Percentiles rank a stretch among this genome's conserved stretches.
phyloP scores from a whole-genome alignment of 176 grass and related monocot species.

The Juncus effusus region DNA sequence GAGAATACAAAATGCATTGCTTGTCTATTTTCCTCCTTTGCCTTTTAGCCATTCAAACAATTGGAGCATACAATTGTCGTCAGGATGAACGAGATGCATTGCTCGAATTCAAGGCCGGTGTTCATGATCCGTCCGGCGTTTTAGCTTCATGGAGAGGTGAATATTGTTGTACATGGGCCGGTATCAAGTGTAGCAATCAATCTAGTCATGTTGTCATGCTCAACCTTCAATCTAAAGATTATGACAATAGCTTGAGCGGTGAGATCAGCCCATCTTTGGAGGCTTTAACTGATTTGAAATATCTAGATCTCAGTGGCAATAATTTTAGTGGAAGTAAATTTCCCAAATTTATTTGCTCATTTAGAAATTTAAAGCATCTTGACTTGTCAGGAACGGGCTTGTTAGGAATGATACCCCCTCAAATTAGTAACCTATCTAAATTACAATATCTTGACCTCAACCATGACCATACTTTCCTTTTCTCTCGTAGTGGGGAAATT shows the following conservation, averaged over 20 bases:
- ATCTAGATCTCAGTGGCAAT: conserved; percentile 41
- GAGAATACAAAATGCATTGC: not conserved
- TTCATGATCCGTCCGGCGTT: not conserved
- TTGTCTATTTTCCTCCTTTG: not conserved
- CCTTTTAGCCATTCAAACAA: not conserved
- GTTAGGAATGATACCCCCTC: conserved; percentile 9
- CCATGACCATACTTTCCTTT: not conserved
- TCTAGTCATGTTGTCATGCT: conserved; percentile 24
- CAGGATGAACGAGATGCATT: conserved; percentile 23
- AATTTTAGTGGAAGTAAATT: conserved; percentile 11
- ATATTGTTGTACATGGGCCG: conserved; percentile 37
- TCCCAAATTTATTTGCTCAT: conserved; percentile 19
- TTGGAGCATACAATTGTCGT: conserved; percentile 2
- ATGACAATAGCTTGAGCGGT: not conserved
- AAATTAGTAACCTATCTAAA: conserved; percentile 37
- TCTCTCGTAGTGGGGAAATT: not conserved
- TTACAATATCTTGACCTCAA: not conserved
- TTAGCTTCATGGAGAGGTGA: conserved; percentile 26
- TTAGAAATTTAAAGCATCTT: conserved; percentile 28
- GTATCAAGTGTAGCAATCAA: conserved; percentile 31
- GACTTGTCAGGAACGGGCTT: conserved; percentile 20
- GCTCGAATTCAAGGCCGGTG: conserved; percentile 31
- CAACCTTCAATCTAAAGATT: not conserved
- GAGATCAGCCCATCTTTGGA: conserved; percentile 32
- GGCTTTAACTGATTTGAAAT: not conserved